Conservation (phyloP, 164 flowering plant genomes). For the Echeveria elegans region DNA sequence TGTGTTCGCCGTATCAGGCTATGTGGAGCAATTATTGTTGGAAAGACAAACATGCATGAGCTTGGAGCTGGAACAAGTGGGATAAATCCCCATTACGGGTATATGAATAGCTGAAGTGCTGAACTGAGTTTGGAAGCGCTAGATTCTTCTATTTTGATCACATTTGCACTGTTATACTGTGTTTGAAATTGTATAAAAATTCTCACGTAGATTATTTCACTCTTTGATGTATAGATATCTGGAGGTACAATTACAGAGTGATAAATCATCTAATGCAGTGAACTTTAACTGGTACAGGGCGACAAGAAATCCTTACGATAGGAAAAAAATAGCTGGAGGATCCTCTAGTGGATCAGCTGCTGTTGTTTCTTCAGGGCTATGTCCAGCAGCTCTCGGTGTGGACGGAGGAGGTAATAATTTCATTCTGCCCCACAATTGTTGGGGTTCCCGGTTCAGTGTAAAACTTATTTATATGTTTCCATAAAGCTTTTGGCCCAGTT, state of each 20-base stretch:
- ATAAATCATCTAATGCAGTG: background rate
- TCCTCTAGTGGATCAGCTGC: constrained; percentile 99
- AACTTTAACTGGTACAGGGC: constrained; percentile 28
- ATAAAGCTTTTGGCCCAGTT: background rate
- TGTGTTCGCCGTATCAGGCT: constrained; percentile 59
- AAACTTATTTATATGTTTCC: background rate
- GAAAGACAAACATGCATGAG: constrained; percentile 98
- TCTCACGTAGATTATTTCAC: background rate
- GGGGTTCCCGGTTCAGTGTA: background rate
- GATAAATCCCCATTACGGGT: constrained; percentile 98
- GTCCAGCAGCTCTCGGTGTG: constrained; percentile 93
- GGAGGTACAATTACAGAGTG: background rate
- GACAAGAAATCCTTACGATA: constrained; percentile 71
- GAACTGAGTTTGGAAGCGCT: background rate
- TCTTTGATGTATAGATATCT: background rate
- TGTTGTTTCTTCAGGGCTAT: constrained; percentile 81
- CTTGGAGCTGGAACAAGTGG: constrained; percentile 93
- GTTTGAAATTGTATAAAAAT: background rate
- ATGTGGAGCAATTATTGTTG: constrained; percentile 84
- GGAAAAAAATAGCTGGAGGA: constrained; percentile 59
- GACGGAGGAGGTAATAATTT: constrained; percentile 81
- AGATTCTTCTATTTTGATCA: background rate
- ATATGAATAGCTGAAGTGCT: constrained; percentile 1
- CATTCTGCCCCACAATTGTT: background rate
- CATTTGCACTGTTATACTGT: background rate